Conservation (phyloP, 352 stramenopile species). For the Thalassiosira mediterranea region DNA sequence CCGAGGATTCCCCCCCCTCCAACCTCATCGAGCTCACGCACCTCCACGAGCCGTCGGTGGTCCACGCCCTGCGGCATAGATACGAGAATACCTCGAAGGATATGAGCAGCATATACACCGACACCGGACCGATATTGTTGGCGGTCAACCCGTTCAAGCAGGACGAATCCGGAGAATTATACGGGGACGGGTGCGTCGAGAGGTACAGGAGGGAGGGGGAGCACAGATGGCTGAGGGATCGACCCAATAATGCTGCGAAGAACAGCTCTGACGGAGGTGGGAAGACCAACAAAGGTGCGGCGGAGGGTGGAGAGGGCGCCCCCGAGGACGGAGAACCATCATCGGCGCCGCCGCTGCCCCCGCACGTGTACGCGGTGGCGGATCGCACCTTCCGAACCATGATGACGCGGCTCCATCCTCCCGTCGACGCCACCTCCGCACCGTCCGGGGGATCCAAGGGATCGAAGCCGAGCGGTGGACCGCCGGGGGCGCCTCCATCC, state of each 20-base stretch:
- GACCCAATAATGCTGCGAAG: conserved; percentile 2
- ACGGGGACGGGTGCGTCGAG: conserved; percentile 73
- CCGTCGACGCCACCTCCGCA: conserved; percentile 82
- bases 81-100: conserved; percentile 57
- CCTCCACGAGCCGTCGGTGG: conserved; percentile 94
- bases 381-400: conserved; percentile 82
- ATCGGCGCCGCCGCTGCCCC: conserved; percentile 39
- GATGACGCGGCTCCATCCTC: conserved; percentile 71
- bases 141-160: conserved; percentile 86
- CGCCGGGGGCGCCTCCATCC: not conserved
- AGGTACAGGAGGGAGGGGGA: conserved; percentile 68
- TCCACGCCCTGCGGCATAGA: conserved; percentile 82
- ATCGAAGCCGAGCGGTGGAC: not conserved
- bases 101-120: conserved; percentile 84
- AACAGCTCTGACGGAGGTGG: no score
- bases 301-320: not conserved
- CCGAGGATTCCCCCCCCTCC: not conserved
- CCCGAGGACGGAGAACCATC: not conserved
- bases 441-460: not conserved
- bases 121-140: conserved; percentile 85
- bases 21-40: conserved; percentile 92
- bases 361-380: conserved; percentile 84
- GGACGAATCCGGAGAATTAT: conserved; percentile 75
- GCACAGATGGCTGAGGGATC: conserved; percentile 22
- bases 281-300: conserved; percentile 4